Percentiles rank a stretch among this genome's conserved stretches.
Conservation (phyloP, 2,329 filamentous ascomycete genomes). For the Fusarium oligoseptatum region DNA sequence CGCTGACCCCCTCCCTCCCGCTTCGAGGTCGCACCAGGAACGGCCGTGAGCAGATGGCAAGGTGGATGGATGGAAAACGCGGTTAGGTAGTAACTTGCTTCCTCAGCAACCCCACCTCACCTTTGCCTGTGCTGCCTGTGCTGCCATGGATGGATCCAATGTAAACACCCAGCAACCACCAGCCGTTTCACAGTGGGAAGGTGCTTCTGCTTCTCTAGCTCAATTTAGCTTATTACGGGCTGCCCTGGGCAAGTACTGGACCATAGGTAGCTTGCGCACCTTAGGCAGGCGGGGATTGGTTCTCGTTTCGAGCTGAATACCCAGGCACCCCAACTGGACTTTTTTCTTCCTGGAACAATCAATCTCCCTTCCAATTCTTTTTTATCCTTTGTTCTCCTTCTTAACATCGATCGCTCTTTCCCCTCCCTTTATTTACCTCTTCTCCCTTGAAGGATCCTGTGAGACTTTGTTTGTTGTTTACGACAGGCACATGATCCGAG, state of each 20-base stretch:
- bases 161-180: conserved; percentile 37
- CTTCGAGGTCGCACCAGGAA: conserved; percentile 41
- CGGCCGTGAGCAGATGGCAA: conserved; percentile 23
- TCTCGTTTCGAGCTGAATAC: conserved; percentile 24
- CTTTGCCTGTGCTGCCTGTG: not conserved
- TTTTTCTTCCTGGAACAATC: conserved; percentile 29
- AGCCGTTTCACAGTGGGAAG: conserved; percentile 33
- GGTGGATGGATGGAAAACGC: conserved; percentile 27
- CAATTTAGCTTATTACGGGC: conserved; percentile 25
- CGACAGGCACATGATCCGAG: conserved; percentile 24
- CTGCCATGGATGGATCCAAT: conserved; percentile 10
- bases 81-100: conserved; percentile 35
- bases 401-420: not conserved
- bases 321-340: not conserved
- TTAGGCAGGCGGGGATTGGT: conserved; percentile 34
- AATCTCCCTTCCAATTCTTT: conserved; percentile 11
- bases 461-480: conserved; percentile 13
- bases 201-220: conserved; percentile 12
- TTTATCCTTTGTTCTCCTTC: conserved; percentile 12
- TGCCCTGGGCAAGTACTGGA: conserved; percentile 8
- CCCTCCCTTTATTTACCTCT: not conserved
- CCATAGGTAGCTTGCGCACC: conserved; percentile 31
- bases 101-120: conserved; percentile 43
- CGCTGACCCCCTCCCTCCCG: conserved; percentile 25
- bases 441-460: not conserved